Evolutionary conservation across 176 grass and related monocot genomes (phyloP).

Genomic region (Miscanthus lutarioriparius): DNA sequence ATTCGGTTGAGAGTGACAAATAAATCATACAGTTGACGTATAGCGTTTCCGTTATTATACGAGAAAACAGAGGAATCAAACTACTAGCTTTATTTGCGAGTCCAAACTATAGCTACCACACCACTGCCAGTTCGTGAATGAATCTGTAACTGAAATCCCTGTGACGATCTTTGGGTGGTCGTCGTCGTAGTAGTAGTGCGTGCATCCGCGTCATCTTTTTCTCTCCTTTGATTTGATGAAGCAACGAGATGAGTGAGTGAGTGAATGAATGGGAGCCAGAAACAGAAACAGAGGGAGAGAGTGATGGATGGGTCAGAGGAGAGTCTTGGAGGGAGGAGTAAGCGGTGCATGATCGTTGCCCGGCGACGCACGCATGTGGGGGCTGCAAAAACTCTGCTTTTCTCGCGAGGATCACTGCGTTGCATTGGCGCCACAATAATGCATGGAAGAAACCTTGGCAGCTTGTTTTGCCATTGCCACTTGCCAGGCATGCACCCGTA

Average conservation of each 20-base stretch:
- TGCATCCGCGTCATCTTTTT: background rate
- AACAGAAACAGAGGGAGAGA: background rate
- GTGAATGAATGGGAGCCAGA: background rate
- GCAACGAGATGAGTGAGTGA: background rate
- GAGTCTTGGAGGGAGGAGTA: background rate
- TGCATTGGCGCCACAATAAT: background rate
- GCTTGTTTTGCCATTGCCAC: conserved; percentile 10
- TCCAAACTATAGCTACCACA: background rate
- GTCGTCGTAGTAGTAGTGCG: background rate
- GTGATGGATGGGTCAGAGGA: background rate
- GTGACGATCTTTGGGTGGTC: background rate
- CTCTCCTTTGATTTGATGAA: background rate
- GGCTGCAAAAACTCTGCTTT: conserved; percentile 19
- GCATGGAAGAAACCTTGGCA: background rate
- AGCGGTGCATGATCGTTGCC: background rate
- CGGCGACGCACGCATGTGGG: background rate
- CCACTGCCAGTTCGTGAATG: background rate
- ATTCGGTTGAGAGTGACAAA: no score
- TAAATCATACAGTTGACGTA: no score
- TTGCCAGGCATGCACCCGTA: background rate
- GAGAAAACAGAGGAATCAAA: background rate
- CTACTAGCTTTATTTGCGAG: background rate
- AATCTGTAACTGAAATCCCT: background rate
- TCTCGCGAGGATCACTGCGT: background rate
- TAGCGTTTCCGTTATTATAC: no score